These are phyloP conservation scores for Entoloma clypeatum DNA, from an alignment of 1,284 basidiomycete genomes.

Conservation along the genomic window DNA sequence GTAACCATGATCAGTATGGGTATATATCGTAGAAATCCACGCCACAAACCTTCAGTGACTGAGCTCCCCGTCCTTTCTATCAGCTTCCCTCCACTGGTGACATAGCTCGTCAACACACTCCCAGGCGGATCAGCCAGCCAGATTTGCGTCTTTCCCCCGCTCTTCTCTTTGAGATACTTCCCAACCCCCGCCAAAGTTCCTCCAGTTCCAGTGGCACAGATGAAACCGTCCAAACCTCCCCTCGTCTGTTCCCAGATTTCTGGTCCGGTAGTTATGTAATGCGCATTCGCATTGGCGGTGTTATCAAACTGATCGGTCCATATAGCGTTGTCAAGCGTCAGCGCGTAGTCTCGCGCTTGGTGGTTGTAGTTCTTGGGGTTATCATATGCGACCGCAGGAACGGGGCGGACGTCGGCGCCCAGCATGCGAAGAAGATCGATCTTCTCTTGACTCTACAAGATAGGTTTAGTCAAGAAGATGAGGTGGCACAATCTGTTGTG, in stretches of 20 bases:
- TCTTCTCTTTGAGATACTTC: constrained; percentile 82
- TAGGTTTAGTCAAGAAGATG: not conserved
- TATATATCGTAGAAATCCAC: constrained; percentile 1
- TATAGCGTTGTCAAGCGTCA: constrained; percentile 81
- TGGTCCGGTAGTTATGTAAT: constrained; percentile 91
- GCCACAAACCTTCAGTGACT: constrained; percentile 85
- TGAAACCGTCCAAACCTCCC: constrained; percentile 84
- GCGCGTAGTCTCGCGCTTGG: constrained; percentile 89
- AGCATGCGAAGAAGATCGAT: constrained; percentile 97
- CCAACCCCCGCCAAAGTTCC: constrained; percentile 93
- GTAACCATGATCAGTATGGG: constrained; percentile 10
- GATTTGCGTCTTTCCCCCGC: constrained; percentile 76
- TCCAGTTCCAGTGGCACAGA: constrained; percentile 93
- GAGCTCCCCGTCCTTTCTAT: constrained; percentile 83
- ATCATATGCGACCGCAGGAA: constrained; percentile 95
- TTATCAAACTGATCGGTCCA: constrained; percentile 99
- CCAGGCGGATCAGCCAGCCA: constrained; percentile 98
- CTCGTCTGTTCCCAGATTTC: constrained; percentile 94
- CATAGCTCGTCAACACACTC: constrained; percentile 85
- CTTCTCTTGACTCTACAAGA: constrained; percentile 85
- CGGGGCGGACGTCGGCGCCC: constrained; percentile 93
- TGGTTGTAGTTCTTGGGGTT: constrained; percentile 99
- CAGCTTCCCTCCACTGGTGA: constrained; percentile 80
- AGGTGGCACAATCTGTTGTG: constrained; percentile 12
- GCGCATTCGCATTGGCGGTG: constrained; percentile 82